phyloP scores from a whole-genome alignment of 1,284 basidiomycete genomes.

The Erythrobasidium hasegawianum region DNA sequence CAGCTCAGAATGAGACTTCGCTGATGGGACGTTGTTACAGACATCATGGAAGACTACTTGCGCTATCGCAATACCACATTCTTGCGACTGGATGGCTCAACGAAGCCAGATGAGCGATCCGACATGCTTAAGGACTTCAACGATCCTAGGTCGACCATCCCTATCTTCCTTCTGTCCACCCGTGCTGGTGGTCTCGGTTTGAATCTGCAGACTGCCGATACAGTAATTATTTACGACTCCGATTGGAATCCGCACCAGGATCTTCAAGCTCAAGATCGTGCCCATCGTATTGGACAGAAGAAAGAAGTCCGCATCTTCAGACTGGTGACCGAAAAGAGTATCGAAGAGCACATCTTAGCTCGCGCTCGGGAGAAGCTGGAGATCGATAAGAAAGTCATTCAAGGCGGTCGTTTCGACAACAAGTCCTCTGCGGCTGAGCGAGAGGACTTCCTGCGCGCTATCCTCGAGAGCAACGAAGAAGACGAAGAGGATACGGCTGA shows the following conservation, averaged over 20 bases:
- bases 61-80: conserved; percentile 86
- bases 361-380: conserved; percentile 95
- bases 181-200: conserved; percentile 95
- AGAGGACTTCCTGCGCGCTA: conserved; percentile 81
- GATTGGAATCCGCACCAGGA: conserved; percentile 81
- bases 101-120: conserved; percentile 96
- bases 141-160: conserved; percentile 79
- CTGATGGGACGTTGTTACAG: conserved; percentile 61
- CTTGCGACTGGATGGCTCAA: conserved; percentile 93
- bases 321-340: conserved; percentile 95
- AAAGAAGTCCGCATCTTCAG: conserved; percentile 95
- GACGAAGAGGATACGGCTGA: conserved; percentile 91
- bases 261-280: conserved; percentile 68
- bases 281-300: conserved; percentile 97
- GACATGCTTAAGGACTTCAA: conserved; percentile 88
- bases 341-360: conserved; percentile 89
- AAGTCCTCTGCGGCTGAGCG: conserved; percentile 97
- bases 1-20: neutral
- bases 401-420: conserved; percentile 62
- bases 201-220: conserved; percentile 97
- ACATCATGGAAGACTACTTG: conserved; percentile 98
- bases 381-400: conserved; percentile 91
- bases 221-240: conserved; percentile 86
- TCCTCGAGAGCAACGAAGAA: conserved; percentile 71
- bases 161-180: conserved; percentile 93